Conservation (phyloP, 768 basidiomycete species). For the Rickenella mellea region DNA sequence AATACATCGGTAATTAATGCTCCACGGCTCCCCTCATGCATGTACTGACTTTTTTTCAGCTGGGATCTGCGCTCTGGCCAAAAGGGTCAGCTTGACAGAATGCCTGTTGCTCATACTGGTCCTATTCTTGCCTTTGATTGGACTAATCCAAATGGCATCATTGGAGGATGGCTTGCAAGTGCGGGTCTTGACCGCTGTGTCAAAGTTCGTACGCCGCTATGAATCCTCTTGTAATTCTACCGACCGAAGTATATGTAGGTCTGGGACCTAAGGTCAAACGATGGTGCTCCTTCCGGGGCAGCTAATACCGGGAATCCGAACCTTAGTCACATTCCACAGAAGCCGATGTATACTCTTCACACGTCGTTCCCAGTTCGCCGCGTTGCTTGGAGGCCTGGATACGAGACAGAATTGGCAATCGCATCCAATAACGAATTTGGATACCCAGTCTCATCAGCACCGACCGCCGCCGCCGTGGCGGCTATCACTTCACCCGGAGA, state of each 20-base stretch:
- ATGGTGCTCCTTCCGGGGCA: too few species aligned
- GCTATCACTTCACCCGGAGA: slow-evolving; percentile 18
- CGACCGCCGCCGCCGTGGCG: slow-evolving; percentile 15
- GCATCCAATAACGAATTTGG: slow-evolving; percentile 57
- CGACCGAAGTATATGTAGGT: slow-evolving; percentile 30
- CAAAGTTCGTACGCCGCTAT: slow-evolving; percentile 36
- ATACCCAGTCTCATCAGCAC: slow-evolving; percentile 19
- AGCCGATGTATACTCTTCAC: slow-evolving; percentile 62
- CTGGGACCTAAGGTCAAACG: slow-evolving; percentile 54
- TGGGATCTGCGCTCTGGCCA: slow-evolving; percentile 80
- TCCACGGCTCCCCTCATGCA: slow-evolving; percentile 31
- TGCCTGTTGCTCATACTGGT: slow-evolving; percentile 65
- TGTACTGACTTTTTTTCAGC: slow-evolving; percentile 21
- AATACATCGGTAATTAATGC: slow-evolving; percentile 25
- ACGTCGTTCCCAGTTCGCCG: slow-evolving; percentile 67
- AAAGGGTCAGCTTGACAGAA: slow-evolving; percentile 59
- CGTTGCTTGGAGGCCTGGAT: slow-evolving; percentile 68
- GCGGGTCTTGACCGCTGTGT: slow-evolving; percentile 73
- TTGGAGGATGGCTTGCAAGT: slow-evolving; percentile 65
- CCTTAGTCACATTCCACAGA: slow-evolving; percentile 47
- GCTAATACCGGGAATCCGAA: too few species aligned
- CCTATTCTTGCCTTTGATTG: slow-evolving; percentile 71
- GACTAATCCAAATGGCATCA: slow-evolving; percentile 29
- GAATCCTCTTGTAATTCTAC: not conserved
- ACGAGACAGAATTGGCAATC: slow-evolving; percentile 67